phyloP scores from a whole-genome alignment of 1,284 basidiomycete species.

The Volvariella surrecta region DNA sequence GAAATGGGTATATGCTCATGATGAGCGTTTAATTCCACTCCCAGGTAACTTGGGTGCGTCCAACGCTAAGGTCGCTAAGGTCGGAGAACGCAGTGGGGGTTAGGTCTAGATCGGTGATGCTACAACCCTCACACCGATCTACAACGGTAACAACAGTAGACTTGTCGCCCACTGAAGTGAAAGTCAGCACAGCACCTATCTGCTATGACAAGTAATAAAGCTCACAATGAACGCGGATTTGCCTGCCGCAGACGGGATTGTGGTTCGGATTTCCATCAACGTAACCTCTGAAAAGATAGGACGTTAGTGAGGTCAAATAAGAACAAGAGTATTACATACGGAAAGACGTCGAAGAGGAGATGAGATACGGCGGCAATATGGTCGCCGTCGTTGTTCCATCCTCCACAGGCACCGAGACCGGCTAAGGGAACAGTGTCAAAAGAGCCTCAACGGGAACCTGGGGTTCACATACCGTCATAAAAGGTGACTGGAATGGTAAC shows the following conservation, averaged over 20 bases:
- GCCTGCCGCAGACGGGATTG: constrained; percentile 53
- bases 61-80: constrained; percentile 28
- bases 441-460: not conserved
- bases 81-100: constrained; percentile 45
- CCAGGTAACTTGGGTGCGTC: constrained; percentile 51
- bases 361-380: constrained; percentile 55
- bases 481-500: constrained; percentile 34
- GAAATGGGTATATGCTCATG: not conserved
- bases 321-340: constrained; percentile 32
- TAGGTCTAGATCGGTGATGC: constrained; percentile 43
- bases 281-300: constrained; percentile 48
- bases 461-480: constrained; percentile 31
- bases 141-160: constrained; percentile 38
- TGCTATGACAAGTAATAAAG: constrained; percentile 8
- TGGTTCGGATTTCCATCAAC: constrained; percentile 45
- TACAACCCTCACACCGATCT: constrained; percentile 57
- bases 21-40: constrained; percentile 25
- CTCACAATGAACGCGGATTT: constrained; percentile 39
- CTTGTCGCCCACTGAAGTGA: constrained; percentile 39
- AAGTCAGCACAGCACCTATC: not conserved
- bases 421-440: constrained; percentile 16
- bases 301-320: constrained; percentile 4
- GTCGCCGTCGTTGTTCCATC: constrained; percentile 44
- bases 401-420: constrained; percentile 67
- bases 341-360: constrained; percentile 49